Base-by-base conservation (phyloP, 176 grass and related monocot genomes). In the Oryza punctata region DNA sequence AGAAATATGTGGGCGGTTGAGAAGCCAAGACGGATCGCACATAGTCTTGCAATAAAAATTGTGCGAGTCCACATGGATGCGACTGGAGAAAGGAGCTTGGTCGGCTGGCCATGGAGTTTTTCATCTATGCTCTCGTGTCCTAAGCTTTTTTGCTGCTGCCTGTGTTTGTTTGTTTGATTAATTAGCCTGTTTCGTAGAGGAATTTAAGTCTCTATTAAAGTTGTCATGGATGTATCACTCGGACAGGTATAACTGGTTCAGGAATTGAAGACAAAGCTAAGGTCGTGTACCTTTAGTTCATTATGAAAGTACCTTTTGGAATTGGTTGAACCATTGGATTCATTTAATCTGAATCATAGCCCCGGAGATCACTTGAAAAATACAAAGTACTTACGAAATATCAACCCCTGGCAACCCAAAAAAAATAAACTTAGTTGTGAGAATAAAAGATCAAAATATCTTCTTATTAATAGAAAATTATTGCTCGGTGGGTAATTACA, bases 1-100 rank as follows among this genome's bases (percentile, higher is more conserved):
- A n/a, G 0, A 60, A 38, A 10, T 6, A 11, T 13, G 24, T 6
- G 73, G 72, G 30, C 15, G 21, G 40, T 37, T 4, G 61, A 49
- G 84, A 78, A 73, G 71, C 65, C 78, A 57, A 85, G 66, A 28
- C 60, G 67, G 73, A 78, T 61, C 67, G 21, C 67, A 72, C 43
- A 57, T 29, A 59, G 44, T 59, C n/a, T 74, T 19, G 3, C 5
- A 16, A 57, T 25, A 10, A 59, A 77, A 43, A 7, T 54, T n/a
- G 63, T 72, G 40, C n/a, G 41, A 49, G 26, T 65, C 63, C 87
- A 69, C 76, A 50, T 79, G 75, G 74, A 72, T 43, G 33, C 61
- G 45, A 68, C 33, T 7, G 1, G 52, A 66, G 13, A 67, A 68
- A 40, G 33, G 63, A 23, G 19, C 40, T 10, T 72, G 80, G 86